These are phyloP conservation scores for Polytrichum formosum DNA, from an alignment of 225 moss, liverwort and hornwort genomes.

Conservation along the genomic window DNA sequence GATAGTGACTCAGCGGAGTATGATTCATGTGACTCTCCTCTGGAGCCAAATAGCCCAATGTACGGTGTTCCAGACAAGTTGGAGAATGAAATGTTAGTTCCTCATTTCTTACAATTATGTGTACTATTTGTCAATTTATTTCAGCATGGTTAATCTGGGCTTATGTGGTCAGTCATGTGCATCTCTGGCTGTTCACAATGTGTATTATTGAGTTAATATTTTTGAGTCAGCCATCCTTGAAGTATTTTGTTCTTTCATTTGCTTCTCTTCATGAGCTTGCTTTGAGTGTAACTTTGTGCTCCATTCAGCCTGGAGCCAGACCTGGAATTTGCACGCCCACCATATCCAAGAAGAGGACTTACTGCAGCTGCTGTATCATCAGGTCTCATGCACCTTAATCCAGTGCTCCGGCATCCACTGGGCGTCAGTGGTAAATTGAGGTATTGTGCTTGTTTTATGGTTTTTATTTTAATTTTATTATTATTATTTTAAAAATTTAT, in stretches of 20 bases:
- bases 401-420: conserved; percentile 42
- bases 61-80: conserved; percentile 75
- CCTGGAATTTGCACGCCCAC: conserved; percentile 67
- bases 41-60: conserved; percentile 96
- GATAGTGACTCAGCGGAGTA: conserved; percentile 98
- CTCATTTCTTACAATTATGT: background rate
- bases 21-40: conserved; percentile 95
- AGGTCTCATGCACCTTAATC: conserved; percentile 48
- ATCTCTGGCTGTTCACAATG: background rate
- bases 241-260: background rate
- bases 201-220: conserved; percentile 6
- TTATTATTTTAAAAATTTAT: no score
- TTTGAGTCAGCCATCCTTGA: conserved; percentile 4
- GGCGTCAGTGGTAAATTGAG: conserved; percentile 79
- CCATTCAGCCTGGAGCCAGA: conserved; percentile 86
- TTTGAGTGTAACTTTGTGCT: conserved; percentile 27
- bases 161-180: no score
- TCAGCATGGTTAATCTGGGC: background rate
- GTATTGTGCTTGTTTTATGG: conserved; percentile 25
- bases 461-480: background rate
- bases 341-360: conserved; percentile 69
- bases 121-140: background rate
- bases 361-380: conserved; percentile 51
- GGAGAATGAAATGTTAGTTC: conserved; percentile 72
- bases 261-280: background rate